Base-by-base conservation (phyloP, 306 rosid species). In the Leucaena leucocephala region DNA sequence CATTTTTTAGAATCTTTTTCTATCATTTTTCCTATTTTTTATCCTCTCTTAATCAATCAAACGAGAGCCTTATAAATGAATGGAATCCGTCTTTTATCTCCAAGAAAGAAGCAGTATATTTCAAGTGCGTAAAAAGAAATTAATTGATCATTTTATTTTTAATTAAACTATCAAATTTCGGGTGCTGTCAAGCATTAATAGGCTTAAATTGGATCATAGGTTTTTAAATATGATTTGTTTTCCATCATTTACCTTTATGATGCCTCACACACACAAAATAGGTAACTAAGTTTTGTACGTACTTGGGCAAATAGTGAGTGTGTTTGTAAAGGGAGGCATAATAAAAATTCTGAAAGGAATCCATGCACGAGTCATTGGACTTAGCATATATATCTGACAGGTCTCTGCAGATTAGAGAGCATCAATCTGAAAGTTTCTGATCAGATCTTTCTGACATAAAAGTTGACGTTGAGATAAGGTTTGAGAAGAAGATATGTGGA, bases 381-480 rank as follows among this genome's bases (percentile, higher is more conserved):
- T 46, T 49, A 34, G 63, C 64, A 58, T 34, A 6, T 45, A 14
- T 36, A 7, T 55, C 57, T 75, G 70, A 75, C 78, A 75, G 43
- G 78, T 74, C 68, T 58, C 22, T 43, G 27, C 0, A 27, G 27
- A 27, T 27, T 0, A 27, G 70, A 11, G 57, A 13, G 70, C 42
- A 55, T 55, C 13, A 12, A 15, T 34, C 43, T 63, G 4, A 34
- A 33, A 33, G 68, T 33, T 34, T 35, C 10, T 64, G 69, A 34
- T 71, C 62, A 40, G 69, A 75, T 33, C 21, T 54, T 33, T 48
- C 68, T 42, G 78, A 75, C 69, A 55, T 58, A 50, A n/a, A 13
- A 12, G 40, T 34, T 73, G 66, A 43, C 38, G 12, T 38, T 35
- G 77, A 55, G 74, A 69, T 48, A 71, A 48, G 61, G 61, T 45